Conservation (phyloP, 495 filamentous ascomycete genomes). For the Immersiella caudata region DNA sequence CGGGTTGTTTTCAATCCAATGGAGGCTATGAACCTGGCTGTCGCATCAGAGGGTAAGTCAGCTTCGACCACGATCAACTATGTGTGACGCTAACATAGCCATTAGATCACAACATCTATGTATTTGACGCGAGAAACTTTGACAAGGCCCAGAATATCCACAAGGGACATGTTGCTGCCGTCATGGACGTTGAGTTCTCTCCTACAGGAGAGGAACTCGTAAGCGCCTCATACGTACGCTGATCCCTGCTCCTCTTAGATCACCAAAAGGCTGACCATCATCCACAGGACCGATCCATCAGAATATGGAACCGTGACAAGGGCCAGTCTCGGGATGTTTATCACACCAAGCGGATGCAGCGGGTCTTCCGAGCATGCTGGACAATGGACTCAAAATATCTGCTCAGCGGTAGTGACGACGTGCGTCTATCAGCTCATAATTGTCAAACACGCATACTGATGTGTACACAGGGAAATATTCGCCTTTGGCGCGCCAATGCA, state of each 20-base stretch:
- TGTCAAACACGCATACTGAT: conserved; percentile 2
- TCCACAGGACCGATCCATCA: conserved; percentile 40
- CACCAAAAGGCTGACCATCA: background rate
- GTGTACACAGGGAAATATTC: conserved; percentile 69
- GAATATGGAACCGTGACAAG: conserved; percentile 76
- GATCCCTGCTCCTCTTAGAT: conserved; percentile 66
- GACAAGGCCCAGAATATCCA: conserved; percentile 75
- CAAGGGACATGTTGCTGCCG: conserved; percentile 93
- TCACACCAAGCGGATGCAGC: conserved; percentile 97
- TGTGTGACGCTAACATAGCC: conserved; percentile 11
- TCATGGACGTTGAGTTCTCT: conserved; percentile 95
- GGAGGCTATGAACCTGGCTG: conserved; percentile 49
- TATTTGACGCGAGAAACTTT: conserved; percentile 44
- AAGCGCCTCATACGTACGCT: conserved; percentile 81
- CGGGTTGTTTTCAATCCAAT: conserved; percentile 92
- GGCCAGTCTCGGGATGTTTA: conserved; percentile 93
- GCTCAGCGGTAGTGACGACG: conserved; percentile 82
- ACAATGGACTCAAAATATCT: conserved; percentile 88
- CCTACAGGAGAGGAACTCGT: conserved; percentile 95
- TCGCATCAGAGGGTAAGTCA: conserved; percentile 39
- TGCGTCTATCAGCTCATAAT: background rate
- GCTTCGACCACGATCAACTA: too few relatives aligned
- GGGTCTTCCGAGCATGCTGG: conserved; percentile 74
- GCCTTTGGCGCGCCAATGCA: conserved; percentile 90
- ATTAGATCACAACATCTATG: conserved; percentile 29